A percentile compares a stretch with the other conserved stretches of the same genome.
Evolutionary conservation across 805 yeast genomes (phyloP).

Genomic region (Candida methanosorbosa): DNA sequence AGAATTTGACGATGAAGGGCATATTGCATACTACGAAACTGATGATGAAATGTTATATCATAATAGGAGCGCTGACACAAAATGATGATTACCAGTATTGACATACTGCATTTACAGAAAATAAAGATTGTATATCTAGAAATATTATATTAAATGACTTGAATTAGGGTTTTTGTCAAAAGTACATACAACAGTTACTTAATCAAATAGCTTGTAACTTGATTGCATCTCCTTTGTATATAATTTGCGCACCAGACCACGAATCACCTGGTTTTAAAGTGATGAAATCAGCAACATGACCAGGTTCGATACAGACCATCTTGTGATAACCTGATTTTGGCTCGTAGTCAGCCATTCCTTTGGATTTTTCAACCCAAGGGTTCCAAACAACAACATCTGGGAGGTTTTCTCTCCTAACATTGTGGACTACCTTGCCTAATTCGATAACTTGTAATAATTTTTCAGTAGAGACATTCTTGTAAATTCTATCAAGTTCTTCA

Average conservation of each 20-base stretch:
- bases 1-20: no score
- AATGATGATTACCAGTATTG: no score
- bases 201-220: conserved; percentile 44
- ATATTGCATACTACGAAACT: no score
- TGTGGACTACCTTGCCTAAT: conserved; percentile 62
- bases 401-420: conserved; percentile 50
- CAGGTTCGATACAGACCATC: conserved; percentile 96
- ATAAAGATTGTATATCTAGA: not conserved
- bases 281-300: conserved; percentile 67
- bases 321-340: conserved; percentile 78
- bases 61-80: no score
- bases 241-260: conserved; percentile 67
- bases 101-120: no score
- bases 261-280: conserved; percentile 58
- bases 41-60: no score
- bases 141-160: no score
- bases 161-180: no score
- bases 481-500: conserved; percentile 82
- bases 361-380: conserved; percentile 86
- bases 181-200: no score
- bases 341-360: conserved; percentile 76
- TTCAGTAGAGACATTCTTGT: conserved; percentile 47
- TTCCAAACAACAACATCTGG: conserved; percentile 89
- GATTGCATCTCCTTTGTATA: conserved; percentile 51
- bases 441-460: conserved; percentile 61